A percentile compares a stretch with the other conserved stretches of the same genome.
Conservation (phyloP, 495 filamentous ascomycete species). For the Mycothermus thermophilus region DNA sequence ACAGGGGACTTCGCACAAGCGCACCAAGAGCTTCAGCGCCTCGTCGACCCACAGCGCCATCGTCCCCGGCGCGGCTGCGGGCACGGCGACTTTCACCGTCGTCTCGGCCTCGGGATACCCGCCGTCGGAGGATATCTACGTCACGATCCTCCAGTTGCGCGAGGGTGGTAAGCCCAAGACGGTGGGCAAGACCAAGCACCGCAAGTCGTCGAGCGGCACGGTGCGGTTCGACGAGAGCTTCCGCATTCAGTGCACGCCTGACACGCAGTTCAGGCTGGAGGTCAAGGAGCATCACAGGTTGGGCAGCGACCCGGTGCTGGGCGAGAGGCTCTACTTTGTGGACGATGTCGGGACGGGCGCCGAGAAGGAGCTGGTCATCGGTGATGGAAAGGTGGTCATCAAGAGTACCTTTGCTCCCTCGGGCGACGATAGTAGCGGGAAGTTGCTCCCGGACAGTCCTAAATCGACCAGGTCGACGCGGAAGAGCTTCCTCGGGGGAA, state of each 20-base stretch:
- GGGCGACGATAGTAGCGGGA: constrained; percentile 4
- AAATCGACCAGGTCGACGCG: constrained; percentile 37
- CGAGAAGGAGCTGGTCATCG: constrained; percentile 61
- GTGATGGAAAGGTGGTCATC: constrained; percentile 51
- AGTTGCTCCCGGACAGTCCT: constrained; percentile 37
- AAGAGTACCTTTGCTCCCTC: constrained; percentile 47
- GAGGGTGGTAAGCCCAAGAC: constrained; percentile 53
- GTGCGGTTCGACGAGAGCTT: constrained; percentile 67
- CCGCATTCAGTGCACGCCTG: constrained; percentile 62
- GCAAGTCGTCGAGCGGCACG: constrained; percentile 48
- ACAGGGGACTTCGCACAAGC: constrained; percentile 37
- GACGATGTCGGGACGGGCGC: constrained; percentile 60
- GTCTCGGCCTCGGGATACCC: constrained; percentile 70
- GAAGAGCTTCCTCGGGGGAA: too few relatives aligned
- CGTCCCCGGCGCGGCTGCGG: constrained; percentile 43
- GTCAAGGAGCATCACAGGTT: constrained; percentile 77
- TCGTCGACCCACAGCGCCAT: constrained; percentile 45
- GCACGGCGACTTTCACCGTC: constrained; percentile 69
- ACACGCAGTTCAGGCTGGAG: constrained; percentile 71
- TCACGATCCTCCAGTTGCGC: constrained; percentile 50
- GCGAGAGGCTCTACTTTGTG: constrained; percentile 78
- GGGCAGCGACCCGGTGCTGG: constrained; percentile 63
- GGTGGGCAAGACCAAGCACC: constrained; percentile 75
- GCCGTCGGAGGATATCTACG: constrained; percentile 62
- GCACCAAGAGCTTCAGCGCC: constrained; percentile 55